Evolutionary conservation across 306 rosid species (phyloP).

Genomic region (Prunus dulcis): DNA sequence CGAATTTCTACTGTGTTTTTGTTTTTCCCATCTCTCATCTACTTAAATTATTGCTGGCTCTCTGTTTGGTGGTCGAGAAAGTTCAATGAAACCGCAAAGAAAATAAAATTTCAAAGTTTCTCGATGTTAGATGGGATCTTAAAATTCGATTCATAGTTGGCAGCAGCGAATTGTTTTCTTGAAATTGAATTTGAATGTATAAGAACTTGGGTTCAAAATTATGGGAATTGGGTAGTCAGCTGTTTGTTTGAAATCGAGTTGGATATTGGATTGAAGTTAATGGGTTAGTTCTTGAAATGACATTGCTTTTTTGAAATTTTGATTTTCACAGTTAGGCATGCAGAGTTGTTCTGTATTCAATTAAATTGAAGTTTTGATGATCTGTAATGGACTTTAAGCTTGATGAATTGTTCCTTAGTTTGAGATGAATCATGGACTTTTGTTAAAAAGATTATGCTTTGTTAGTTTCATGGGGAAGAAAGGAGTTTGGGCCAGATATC

Average conservation of each 20-base stretch:
- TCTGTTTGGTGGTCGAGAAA: constrained; percentile 19
- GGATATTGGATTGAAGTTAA: neutral
- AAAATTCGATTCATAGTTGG: too few relatives aligned
- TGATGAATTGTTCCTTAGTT: neutral
- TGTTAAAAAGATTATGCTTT: neutral
- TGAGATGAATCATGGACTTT: neutral
- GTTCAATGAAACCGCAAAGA: neutral
- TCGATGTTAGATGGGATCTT: neutral
- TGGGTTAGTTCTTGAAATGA: neutral
- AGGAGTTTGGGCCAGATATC: neutral
- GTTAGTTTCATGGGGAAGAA: neutral
- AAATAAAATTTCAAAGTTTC: neutral
- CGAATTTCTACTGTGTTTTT: neutral
- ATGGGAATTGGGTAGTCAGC: neutral
- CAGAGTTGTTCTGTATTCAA: neutral
- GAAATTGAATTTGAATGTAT: neutral
- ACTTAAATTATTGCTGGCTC: too few relatives aligned
- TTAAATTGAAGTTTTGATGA: neutral
- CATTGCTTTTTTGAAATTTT: neutral
- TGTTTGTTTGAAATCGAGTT: neutral
- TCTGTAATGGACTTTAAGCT: neutral
- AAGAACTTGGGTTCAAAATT: neutral
- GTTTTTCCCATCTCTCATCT: neutral
- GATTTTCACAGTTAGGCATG: neutral
- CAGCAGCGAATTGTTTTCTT: neutral